phyloP scores from a whole-genome alignment of 208 protist genomes.

The Leishmania braziliensis region DNA sequence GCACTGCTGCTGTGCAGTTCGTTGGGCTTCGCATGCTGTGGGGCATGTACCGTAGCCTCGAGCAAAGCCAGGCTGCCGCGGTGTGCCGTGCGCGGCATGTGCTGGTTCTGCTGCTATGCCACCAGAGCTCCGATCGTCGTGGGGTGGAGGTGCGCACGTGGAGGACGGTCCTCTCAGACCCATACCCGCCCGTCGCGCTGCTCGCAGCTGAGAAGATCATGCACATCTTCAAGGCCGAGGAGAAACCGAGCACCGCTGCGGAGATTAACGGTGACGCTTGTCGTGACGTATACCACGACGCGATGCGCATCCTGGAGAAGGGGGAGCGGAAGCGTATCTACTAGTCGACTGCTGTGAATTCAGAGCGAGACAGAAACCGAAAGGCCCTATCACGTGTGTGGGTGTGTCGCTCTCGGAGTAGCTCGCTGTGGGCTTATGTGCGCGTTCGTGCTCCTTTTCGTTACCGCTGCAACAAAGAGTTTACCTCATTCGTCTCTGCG shows the following conservation, averaged over 20 bases:
- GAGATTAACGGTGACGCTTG: slow-evolving; percentile 12
- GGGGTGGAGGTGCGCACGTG: slow-evolving; percentile 41
- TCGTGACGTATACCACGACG: slow-evolving; percentile 26
- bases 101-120: slow-evolving; percentile 41
- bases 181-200: slow-evolving; percentile 58
- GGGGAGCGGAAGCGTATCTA: slow-evolving; percentile 26
- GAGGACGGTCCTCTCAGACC: slow-evolving; percentile 59
- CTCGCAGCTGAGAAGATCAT: slow-evolving; percentile 61
- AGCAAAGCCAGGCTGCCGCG: slow-evolving; percentile 39
- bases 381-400: background rate
- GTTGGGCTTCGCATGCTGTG: slow-evolving; percentile 66
- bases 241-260: slow-evolving; percentile 16
- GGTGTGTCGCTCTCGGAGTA: background rate
- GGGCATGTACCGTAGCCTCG: slow-evolving; percentile 67
- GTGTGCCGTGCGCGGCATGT: slow-evolving; percentile 68
- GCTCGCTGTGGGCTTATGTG: background rate
- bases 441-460: background rate
- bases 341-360: background rate
- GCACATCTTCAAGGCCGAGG: slow-evolving; percentile 24
- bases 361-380: background rate
- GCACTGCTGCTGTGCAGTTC: slow-evolving; percentile 31
- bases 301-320: slow-evolving; percentile 26
- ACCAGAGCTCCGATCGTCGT: slow-evolving; percentile 24
- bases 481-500: background rate
- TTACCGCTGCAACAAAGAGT: background rate